A percentile compares a stretch with the other conserved stretches of the same genome.
phyloP scores from a whole-genome alignment of 352 stramenopile species.

The Pythium brassicae region DNA sequence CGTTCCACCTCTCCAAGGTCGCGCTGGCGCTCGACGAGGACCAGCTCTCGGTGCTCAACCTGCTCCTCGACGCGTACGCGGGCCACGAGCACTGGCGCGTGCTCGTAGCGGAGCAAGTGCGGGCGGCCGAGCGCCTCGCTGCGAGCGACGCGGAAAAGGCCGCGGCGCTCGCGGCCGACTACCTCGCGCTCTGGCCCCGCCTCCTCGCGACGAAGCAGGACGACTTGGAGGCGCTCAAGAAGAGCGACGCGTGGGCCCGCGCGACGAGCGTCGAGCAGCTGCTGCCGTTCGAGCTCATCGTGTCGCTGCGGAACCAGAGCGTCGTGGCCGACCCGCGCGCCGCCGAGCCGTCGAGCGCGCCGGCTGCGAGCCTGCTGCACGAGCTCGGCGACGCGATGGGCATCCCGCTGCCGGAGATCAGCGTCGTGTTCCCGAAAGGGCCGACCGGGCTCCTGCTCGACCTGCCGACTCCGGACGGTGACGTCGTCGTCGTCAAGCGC shows the following conservation, averaged over 20 bases:
- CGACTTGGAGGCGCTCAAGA: conserved; percentile 57
- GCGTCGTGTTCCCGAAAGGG: conserved; percentile 57
- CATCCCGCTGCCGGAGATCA: conserved; percentile 82
- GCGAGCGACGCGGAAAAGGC: conserved; percentile 41
- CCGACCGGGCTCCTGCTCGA: conserved; percentile 63
- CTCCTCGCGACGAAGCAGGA: conserved; percentile 60
- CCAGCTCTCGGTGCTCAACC: conserved; percentile 72
- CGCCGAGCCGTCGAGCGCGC: conserved; percentile 24
- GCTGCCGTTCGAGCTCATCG: conserved; percentile 68
- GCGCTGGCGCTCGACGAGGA: conserved; percentile 77
- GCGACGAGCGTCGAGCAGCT: conserved; percentile 60
- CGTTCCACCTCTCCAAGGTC: conserved; percentile 79
- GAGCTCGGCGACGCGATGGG: conserved; percentile 70
- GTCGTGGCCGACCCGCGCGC: conserved; percentile 40
- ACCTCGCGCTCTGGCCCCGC: conserved; percentile 69
- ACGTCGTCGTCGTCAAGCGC: conserved; percentile 42
- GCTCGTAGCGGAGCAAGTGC: conserved; percentile 67
- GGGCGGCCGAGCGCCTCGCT: conserved; percentile 45
- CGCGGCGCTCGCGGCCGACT: conserved; percentile 45
- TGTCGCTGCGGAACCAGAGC: conserved; percentile 76
- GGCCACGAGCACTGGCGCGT: conserved; percentile 71
- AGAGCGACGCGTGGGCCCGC: conserved; percentile 49
- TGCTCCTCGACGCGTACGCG: conserved; percentile 69
- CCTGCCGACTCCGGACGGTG: conserved; percentile 21
- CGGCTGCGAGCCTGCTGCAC: conserved; percentile 51